phyloP scores from a whole-genome alignment of 1,284 basidiomycete species.

The Caloboletus firmus region DNA sequence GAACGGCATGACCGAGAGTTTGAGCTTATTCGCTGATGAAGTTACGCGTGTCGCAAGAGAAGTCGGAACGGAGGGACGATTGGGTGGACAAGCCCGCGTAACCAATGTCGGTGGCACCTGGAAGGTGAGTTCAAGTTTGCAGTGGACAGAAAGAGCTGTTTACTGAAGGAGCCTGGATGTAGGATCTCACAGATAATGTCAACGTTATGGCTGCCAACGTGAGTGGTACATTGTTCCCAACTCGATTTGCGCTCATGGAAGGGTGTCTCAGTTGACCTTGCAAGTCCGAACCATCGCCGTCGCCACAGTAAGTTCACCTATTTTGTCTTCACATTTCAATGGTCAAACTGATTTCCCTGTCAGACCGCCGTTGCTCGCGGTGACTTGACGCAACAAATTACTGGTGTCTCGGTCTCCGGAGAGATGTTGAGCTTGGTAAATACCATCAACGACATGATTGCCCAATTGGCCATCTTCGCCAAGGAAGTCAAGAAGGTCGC shows the following conservation, averaged over 20 bases:
- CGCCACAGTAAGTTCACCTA: conserved; percentile 59
- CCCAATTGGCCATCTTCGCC: conserved; percentile 92
- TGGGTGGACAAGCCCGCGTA: conserved; percentile 86
- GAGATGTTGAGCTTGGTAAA: conserved; percentile 94
- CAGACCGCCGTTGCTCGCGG: conserved; percentile 92
- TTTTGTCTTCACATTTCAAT: background rate
- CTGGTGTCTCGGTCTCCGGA: conserved; percentile 89
- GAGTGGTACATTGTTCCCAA: conserved; percentile 30
- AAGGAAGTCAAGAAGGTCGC: conserved; percentile 96
- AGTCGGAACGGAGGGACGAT: conserved; percentile 88
- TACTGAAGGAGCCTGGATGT: conserved; percentile 4
- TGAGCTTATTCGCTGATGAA: conserved; percentile 87
- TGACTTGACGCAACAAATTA: conserved; percentile 92
- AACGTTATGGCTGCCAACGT: conserved; percentile 87
- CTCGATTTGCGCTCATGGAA: background rate
- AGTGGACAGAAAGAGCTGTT: background rate
- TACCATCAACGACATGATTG: conserved; percentile 97
- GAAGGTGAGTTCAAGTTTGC: conserved; percentile 63
- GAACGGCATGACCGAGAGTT: conserved; percentile 87
- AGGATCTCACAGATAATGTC: conserved; percentile 91
- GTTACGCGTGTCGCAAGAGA: conserved; percentile 87
- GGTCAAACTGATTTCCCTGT: conserved; percentile 6
- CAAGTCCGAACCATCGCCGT: conserved; percentile 96
- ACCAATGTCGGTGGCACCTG: conserved; percentile 95
- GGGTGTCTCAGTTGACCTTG: conserved; percentile 69